Percentiles rank a stretch among this genome's conserved stretches.
Evolutionary conservation across 1,139 yeast species (phyloP).

Genomic region (Suhomyces taliae): DNA sequence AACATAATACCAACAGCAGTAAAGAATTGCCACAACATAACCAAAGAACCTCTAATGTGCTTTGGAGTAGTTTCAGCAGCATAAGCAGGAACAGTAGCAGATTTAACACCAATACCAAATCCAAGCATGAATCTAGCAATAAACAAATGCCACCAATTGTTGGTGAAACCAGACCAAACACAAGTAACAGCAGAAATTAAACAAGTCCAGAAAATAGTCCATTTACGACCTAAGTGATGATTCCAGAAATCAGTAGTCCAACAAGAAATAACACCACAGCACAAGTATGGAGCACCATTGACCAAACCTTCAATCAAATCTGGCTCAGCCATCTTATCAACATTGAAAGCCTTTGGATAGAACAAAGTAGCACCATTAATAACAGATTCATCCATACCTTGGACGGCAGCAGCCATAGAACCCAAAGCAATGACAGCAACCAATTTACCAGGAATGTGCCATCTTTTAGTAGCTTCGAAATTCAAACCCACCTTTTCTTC

Average conservation of each 20-base stretch:
- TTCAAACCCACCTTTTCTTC: conserved; percentile 61
- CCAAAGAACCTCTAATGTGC: conserved; percentile 72
- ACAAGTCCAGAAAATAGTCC: conserved; percentile 72
- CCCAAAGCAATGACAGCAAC: conserved; percentile 68
- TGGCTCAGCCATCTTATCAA: conserved; percentile 44
- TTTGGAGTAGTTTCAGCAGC: conserved; percentile 82
- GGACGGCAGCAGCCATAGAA: conserved; percentile 87
- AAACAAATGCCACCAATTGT: conserved; percentile 74
- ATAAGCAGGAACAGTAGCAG: conserved; percentile 82
- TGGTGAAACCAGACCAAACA: conserved; percentile 74
- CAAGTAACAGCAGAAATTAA: conserved; percentile 64
- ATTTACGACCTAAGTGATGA: conserved; percentile 64
- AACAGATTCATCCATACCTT: conserved; percentile 91
- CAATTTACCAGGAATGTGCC: conserved; percentile 63
- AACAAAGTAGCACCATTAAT: conserved; percentile 79
- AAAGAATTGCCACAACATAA: conserved; percentile 88
- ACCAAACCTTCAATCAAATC: conserved; percentile 74
- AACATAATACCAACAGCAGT: conserved; percentile 86
- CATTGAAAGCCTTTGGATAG: conserved; percentile 54
- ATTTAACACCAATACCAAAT: conserved; percentile 77
- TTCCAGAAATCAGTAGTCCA: conserved; percentile 75
- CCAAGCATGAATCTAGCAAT: conserved; percentile 73
- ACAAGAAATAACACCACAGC: conserved; percentile 69
- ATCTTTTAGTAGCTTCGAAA: conserved; percentile 60
- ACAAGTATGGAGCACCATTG: conserved; percentile 79